These are phyloP conservation scores for Russula vinacea DNA, from an alignment of 768 basidiomycete genomes.

Conservation along the genomic window DNA sequence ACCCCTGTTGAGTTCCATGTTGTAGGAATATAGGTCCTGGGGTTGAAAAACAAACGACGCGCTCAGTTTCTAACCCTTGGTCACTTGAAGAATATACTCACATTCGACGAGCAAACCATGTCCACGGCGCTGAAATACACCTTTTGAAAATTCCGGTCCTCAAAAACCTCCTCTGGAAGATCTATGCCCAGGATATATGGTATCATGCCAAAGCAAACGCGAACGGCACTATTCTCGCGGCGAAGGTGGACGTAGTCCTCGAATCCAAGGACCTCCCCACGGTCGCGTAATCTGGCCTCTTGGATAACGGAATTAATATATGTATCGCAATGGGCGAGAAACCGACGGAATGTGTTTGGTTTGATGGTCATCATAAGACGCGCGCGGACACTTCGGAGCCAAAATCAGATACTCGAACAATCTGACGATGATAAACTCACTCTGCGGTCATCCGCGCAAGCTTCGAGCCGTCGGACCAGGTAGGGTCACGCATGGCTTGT, in stretches of 20 bases:
- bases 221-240: conserved; percentile 66
- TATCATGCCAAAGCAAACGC: conserved; percentile 59
- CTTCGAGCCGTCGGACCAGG: conserved; percentile 54
- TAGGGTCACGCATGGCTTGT: conserved; percentile 49
- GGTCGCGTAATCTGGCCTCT: conserved; percentile 61
- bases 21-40: conserved; percentile 70
- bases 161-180: conserved; percentile 58
- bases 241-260: conserved; percentile 55
- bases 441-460: conserved; percentile 60
- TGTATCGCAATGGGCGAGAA: conserved; percentile 49
- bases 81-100: conserved; percentile 36
- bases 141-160: conserved; percentile 51
- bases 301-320: conserved; percentile 58
- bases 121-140: conserved; percentile 61
- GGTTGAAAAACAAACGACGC: neutral
- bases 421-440: conserved; percentile 38
- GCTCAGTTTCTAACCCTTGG: neutral
- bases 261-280: conserved; percentile 51
- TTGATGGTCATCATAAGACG: conserved; percentile 46
- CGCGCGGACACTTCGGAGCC: conserved; percentile 47
- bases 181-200: conserved; percentile 62
- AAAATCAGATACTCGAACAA: conserved; percentile 4
- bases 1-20: conserved; percentile 68
- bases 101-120: conserved; percentile 69
- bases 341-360: conserved; percentile 48